These are phyloP conservation scores for Ustilago xerochloae DNA, from an alignment of 1,284 basidiomycete species.

Conservation along the genomic window DNA sequence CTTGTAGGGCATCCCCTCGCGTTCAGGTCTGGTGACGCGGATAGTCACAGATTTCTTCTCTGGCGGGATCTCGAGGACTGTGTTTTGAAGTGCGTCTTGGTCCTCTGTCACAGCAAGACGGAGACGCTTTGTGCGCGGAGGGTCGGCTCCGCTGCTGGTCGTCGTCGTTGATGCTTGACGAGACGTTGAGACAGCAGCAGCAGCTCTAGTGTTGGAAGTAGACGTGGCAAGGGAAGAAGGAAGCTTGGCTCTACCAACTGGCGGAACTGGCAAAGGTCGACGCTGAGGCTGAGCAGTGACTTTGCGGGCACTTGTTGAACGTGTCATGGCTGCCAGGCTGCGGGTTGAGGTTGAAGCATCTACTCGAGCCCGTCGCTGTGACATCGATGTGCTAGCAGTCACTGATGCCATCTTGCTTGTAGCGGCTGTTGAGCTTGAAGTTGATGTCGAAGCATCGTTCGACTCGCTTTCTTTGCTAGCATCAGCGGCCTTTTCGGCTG, in stretches of 20 bases:
- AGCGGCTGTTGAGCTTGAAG: background rate
- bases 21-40: conserved; percentile 36
- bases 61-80: conserved; percentile 33
- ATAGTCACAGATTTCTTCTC: conserved; percentile 36
- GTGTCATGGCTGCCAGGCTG: conserved; percentile 29
- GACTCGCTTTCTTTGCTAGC: conserved; percentile 4
- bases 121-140: conserved; percentile 25
- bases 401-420: background rate
- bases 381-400: conserved; percentile 10
- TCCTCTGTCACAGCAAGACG: conserved; percentile 40
- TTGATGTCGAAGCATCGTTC: background rate
- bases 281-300: conserved; percentile 12
- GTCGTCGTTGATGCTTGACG: conserved; percentile 25
- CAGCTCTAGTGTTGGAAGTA: background rate
- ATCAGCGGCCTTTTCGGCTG: background rate
- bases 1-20: conserved; percentile 40
- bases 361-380: conserved; percentile 12
- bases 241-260: conserved; percentile 18
- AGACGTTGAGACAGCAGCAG: too few relatives aligned
- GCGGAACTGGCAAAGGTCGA: conserved; percentile 25
- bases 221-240: conserved; percentile 6
- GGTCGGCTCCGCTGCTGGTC: conserved; percentile 8
- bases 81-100: conserved; percentile 30
- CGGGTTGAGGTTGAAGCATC: conserved; percentile 42
- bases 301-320: conserved; percentile 24